A percentile compares a stretch with the other conserved stretches of the same genome.
These are phyloP conservation scores for Crucibulum laeve DNA, from an alignment of 768 basidiomycete genomes.

Conservation along the genomic window DNA sequence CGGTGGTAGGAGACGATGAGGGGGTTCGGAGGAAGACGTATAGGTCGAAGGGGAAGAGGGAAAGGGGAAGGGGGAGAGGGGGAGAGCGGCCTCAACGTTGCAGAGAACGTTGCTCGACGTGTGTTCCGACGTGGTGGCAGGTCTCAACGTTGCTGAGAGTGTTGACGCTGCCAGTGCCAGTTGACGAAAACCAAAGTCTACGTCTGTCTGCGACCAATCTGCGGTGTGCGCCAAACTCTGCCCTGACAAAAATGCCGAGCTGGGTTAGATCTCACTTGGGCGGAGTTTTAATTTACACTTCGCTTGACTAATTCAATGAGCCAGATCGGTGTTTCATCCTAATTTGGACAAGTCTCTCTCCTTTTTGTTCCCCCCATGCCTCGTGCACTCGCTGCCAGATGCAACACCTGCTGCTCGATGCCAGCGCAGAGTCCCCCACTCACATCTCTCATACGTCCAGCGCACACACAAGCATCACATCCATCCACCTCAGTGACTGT, in stretches of 20 bases:
- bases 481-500: neutral
- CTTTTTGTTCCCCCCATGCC: slow-evolving; percentile 5
- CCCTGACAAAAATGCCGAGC: slow-evolving; percentile 12
- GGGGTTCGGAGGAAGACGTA: too few species aligned
- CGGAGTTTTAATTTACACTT: slow-evolving; percentile 26
- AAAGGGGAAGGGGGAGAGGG: too few species aligned
- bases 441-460: neutral
- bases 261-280: slow-evolving; percentile 24
- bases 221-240: too few species aligned
- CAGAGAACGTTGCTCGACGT: too few species aligned
- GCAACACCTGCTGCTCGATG: neutral
- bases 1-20: neutral
- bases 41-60: too few species aligned
- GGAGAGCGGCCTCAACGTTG: too few species aligned
- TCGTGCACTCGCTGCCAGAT: neutral
- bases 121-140: too few species aligned
- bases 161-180: too few species aligned
- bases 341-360: slow-evolving; percentile 3
- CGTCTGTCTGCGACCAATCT: too few species aligned
- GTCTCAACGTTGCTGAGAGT: too few species aligned
- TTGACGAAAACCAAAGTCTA: too few species aligned
- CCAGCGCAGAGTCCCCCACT: neutral
- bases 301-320: too few species aligned
- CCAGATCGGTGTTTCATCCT: slow-evolving; percentile 21
- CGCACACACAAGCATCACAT: neutral